Conservation (phyloP, 805 yeast species). For the Ogataea nakhonphanomensis region DNA sequence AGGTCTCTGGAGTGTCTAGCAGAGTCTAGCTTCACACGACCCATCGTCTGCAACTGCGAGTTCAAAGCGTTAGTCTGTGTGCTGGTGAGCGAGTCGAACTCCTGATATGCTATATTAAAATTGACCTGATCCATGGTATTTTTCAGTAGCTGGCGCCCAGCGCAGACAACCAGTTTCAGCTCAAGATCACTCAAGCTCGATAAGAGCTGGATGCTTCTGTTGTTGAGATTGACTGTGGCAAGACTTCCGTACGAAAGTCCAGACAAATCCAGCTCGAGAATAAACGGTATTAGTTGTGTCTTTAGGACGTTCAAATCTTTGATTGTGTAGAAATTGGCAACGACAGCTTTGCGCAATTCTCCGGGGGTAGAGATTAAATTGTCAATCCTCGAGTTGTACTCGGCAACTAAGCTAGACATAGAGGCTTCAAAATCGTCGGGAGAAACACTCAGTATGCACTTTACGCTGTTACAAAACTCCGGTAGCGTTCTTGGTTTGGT, state of each 20-base stretch:
- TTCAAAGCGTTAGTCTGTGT: slow-evolving; percentile 32
- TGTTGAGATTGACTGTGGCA: slow-evolving; percentile 6
- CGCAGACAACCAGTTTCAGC: slow-evolving; percentile 63
- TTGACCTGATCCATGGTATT: slow-evolving; percentile 59
- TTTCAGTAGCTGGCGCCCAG: slow-evolving; percentile 67
- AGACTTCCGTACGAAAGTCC: slow-evolving; percentile 1
- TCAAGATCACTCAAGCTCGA: slow-evolving; percentile 66
- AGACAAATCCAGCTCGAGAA: slow-evolving; percentile 20
- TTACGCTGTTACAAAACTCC: slow-evolving; percentile 48
- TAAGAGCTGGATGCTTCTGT: slow-evolving; percentile 20
- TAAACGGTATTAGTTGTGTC: slow-evolving; percentile 40
- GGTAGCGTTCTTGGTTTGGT: slow-evolving; percentile 47
- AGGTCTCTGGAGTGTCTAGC: slow-evolving; percentile 39
- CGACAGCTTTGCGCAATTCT: slow-evolving; percentile 35
- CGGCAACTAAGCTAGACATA: neutral
- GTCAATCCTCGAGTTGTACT: slow-evolving; percentile 36
- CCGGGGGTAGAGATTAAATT: slow-evolving; percentile 29
- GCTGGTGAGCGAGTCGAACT: slow-evolving; percentile 40
- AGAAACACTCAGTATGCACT: slow-evolving; percentile 14
- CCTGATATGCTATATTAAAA: slow-evolving; percentile 73
- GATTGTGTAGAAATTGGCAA: slow-evolving; percentile 52
- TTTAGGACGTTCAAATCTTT: slow-evolving; percentile 54
- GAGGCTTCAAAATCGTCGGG: slow-evolving; percentile 23
- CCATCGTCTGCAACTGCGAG: slow-evolving; percentile 41
- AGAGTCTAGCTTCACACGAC: slow-evolving; percentile 29